Evolutionary conservation across 139 green algal genomes (phyloP).

Genomic region (Auxenochlorella pyrenoidosa): DNA sequence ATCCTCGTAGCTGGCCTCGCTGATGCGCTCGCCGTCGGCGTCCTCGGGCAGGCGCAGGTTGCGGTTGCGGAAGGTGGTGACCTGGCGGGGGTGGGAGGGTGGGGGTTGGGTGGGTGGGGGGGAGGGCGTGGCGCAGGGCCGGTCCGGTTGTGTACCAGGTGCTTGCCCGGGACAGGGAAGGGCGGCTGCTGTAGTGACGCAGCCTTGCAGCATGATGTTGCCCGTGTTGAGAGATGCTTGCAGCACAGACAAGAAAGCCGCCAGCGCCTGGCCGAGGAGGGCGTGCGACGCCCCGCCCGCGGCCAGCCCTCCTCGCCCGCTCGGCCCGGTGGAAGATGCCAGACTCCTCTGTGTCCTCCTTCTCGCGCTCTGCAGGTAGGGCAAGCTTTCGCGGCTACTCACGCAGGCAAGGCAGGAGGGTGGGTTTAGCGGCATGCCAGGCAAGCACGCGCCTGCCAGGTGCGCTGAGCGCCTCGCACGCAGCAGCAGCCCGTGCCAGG

Average conservation of each 20-base stretch:
- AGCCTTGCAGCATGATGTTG: too few species aligned
- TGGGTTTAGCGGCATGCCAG: too few species aligned
- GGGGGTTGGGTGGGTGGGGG: background rate
- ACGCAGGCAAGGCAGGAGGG: too few species aligned
- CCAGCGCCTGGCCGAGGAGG: background rate
- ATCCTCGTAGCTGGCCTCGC: conserved; percentile 20
- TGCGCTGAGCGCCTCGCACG: too few species aligned
- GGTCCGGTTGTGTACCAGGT: too few species aligned
- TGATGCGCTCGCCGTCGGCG: background rate
- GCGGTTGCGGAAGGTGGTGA: conserved; percentile 43
- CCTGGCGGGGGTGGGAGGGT: conserved; percentile 6
- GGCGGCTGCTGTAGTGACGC: too few species aligned
- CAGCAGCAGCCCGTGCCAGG: too few species aligned
- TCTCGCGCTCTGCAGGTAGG: conserved; percentile 25
- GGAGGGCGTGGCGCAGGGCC: too few species aligned
- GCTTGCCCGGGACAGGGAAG: too few species aligned
- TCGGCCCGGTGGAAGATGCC: conserved; percentile 45
- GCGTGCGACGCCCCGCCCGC: background rate
- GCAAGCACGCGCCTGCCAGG: too few species aligned
- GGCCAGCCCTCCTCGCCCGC: background rate
- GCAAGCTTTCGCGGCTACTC: too few species aligned
- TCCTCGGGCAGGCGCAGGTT: conserved; percentile 49
- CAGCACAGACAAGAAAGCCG: background rate
- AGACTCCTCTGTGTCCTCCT: conserved; percentile 38
- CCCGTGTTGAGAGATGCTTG: too few species aligned